Conservation (phyloP, 371 early-diverging fungal species). For the Mucor irregularis region DNA sequence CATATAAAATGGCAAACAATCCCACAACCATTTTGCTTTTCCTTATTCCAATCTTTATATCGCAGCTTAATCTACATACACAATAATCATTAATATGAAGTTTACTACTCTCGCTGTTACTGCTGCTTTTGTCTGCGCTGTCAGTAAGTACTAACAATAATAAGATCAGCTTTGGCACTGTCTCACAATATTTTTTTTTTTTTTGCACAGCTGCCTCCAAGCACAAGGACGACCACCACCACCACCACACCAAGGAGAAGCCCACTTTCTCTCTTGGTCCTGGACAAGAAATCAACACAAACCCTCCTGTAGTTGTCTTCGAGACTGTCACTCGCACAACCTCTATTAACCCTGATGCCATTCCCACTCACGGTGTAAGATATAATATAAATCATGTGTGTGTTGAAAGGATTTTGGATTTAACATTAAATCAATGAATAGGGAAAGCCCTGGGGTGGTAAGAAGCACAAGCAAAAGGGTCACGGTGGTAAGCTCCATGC, state of each 20-base stretch:
- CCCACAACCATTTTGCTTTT: background rate
- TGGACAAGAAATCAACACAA: constrained; percentile 8
- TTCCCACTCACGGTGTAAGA: too few relatives aligned
- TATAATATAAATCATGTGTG: too few relatives aligned
- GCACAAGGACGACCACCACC: background rate
- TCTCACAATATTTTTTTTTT: background rate
- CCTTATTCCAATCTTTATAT: background rate
- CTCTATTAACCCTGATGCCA: background rate
- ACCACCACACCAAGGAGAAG: background rate
- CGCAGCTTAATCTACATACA: background rate
- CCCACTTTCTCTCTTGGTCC: background rate
- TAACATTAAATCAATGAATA: too few relatives aligned
- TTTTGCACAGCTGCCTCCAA: background rate
- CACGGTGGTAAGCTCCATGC: constrained; percentile 1
- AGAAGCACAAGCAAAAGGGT: constrained; percentile 1
- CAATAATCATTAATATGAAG: constrained; percentile 23
- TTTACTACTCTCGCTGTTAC: constrained; percentile 23
- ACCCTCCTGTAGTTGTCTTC: constrained; percentile 18
- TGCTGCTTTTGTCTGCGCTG: constrained; percentile 22
- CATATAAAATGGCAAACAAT: background rate
- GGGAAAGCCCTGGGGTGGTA: background rate
- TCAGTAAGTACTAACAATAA: constrained; percentile 17
- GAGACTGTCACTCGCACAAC: constrained; percentile 13
- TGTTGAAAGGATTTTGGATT: too few relatives aligned
- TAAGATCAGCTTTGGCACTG: too few relatives aligned